These are phyloP conservation scores for Geopyxis carbonaria DNA, from an alignment of 495 filamentous ascomycete species.

Conservation along the genomic window DNA sequence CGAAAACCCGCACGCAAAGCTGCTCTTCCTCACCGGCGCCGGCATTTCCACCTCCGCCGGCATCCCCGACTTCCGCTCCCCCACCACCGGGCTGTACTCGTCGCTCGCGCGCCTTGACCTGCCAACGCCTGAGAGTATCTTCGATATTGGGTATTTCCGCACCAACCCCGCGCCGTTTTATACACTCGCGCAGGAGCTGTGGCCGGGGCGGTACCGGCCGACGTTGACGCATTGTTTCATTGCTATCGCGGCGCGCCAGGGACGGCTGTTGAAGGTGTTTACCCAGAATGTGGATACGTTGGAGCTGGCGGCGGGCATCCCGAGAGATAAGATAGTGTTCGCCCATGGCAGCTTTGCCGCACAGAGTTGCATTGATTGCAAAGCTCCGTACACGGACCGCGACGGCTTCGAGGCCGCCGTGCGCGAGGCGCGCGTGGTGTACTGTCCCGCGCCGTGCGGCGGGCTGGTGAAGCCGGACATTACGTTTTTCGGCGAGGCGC, in stretches of 20 bases:
- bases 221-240: slow-evolving; percentile 74
- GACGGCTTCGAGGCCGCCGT: slow-evolving; percentile 57
- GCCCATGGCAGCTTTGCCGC: slow-evolving; percentile 88
- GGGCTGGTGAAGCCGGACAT: slow-evolving; percentile 93
- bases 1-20: neutral
- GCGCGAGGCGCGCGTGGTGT: slow-evolving; percentile 32
- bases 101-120: slow-evolving; percentile 73
- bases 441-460: slow-evolving; percentile 37
- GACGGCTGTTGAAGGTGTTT: slow-evolving; percentile 66
- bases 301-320: slow-evolving; percentile 74
- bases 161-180: slow-evolving; percentile 81
- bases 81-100: slow-evolving; percentile 59
- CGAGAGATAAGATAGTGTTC: slow-evolving; percentile 65
- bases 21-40: slow-evolving; percentile 17
- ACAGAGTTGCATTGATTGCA: slow-evolving; percentile 83
- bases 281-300: slow-evolving; percentile 91
- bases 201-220: slow-evolving; percentile 77
- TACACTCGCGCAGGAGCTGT: slow-evolving; percentile 71
- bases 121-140: slow-evolving; percentile 60
- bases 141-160: slow-evolving; percentile 77
- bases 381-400: slow-evolving; percentile 40
- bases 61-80: slow-evolving; percentile 60
- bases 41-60: slow-evolving; percentile 27
- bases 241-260: slow-evolving; percentile 54
- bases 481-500: slow-evolving; percentile 71